Evolutionary conservation across 371 early-diverging fungal species (phyloP), one percentile per base, ranked within the genome.

Genomic region (Syncephalastrum contaminatum): DNA sequence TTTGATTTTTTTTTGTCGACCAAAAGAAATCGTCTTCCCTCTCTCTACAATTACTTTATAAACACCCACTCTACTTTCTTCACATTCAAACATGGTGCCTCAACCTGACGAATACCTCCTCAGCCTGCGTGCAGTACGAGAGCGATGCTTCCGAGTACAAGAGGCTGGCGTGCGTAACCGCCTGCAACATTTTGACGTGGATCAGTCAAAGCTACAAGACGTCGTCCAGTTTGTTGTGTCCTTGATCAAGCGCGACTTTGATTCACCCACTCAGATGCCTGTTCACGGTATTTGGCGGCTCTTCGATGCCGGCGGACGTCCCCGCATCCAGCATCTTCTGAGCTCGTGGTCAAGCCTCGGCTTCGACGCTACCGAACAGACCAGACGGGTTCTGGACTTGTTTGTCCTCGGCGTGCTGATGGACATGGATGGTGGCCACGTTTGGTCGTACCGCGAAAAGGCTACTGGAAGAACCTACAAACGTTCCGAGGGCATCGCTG

Each of bases 271-370:
- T 16, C 61, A 64, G 20, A 89, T 96, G 52, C 94, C 95, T 12
- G 82, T 88, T 2, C 95, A 96, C 62, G 83, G 94, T 20, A 80
- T 95, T 49, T 92, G 93, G 90, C 84, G 96, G 43, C 93, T 93
- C 48, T 95, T 92, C 69, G 88, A 89, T 55, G 81, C 88, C 18
- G 75, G 82, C 5, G 74, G 72, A 14, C 60, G 70, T 30, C 76
- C 77, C 18, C 81, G 89, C n/a, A 54, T 86, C n/a, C 72, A 75
- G n/a, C 73, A 81, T 39, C 70, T 93, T 22, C 49, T 88, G 0
- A 60, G 67, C 25, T 57, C 69, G 6, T 75, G 75, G 78, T 36
- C 71, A 14, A 66, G 58, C 21, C 59, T 59, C 4, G 69, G 70
- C 14, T 73, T 76, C 15, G 75, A 80, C 45, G 52, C 65, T 16